These are phyloP conservation scores for Geotrichum fermentans DNA, from an alignment of 1,139 yeast species.

Conservation along the genomic window DNA sequence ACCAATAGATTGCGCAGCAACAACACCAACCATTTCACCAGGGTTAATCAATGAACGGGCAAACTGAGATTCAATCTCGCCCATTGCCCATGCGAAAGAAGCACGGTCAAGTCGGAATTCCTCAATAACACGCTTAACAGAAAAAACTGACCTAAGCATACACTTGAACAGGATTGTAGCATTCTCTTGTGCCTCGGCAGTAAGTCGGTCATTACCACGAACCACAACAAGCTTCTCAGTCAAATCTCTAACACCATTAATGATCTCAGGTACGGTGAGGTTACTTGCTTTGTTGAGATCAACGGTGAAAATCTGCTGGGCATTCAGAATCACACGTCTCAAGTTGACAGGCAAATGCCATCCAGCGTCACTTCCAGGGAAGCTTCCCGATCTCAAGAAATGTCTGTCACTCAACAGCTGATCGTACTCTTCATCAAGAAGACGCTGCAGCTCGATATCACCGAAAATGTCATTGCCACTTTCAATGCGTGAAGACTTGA, in stretches of 20 bases:
- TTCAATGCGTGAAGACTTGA: constrained; percentile 72
- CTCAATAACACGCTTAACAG: constrained; percentile 84
- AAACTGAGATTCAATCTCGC: constrained; percentile 90
- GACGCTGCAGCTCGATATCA: constrained; percentile 73
- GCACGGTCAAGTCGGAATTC: constrained; percentile 80
- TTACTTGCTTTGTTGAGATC: constrained; percentile 90
- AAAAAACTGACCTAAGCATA: constrained; percentile 83
- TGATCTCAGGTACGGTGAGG: constrained; percentile 75
- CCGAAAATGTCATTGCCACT: constrained; percentile 90
- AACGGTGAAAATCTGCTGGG: constrained; percentile 93
- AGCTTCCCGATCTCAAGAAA: constrained; percentile 71
- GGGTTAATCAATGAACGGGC: constrained; percentile 92
- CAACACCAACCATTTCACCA: constrained; percentile 99
- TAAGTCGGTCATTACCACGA: constrained; percentile 72
- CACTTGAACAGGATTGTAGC: constrained; percentile 90
- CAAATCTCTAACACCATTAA: constrained; percentile 65
- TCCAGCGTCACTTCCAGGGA: constrained; percentile 87
- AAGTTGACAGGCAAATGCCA: constrained; percentile 98
- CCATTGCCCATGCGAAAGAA: constrained; percentile 94
- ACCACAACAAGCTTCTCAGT: constrained; percentile 66
- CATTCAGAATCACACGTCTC: constrained; percentile 93
- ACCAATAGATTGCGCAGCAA: constrained; percentile 99
- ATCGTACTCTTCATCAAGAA: constrained; percentile 77
- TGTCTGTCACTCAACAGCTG: constrained; percentile 74
- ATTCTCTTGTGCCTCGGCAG: constrained; percentile 84